These are phyloP conservation scores for Melaleuca alternifolia DNA, from an alignment of 345 rosid genomes.

Conservation along the genomic window DNA sequence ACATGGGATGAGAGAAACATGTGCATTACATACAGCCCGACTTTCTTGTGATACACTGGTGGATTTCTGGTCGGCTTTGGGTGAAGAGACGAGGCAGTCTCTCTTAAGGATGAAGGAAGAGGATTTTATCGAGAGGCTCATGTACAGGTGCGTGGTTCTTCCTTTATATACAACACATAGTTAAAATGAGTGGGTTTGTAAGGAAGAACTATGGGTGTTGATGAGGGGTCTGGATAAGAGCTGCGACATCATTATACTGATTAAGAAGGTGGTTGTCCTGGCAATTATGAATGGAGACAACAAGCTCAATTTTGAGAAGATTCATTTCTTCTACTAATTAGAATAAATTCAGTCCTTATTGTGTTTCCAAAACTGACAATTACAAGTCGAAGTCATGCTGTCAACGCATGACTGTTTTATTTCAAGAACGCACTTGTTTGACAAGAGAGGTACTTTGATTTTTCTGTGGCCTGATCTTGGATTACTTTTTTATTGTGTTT, in stretches of 20 bases:
- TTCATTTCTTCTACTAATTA: background rate
- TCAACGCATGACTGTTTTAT: background rate
- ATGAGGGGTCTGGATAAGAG: background rate
- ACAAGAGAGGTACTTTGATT: background rate
- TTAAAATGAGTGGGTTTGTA: conserved; percentile 1
- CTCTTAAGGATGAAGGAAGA: conserved; percentile 97
- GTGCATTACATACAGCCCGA: conserved; percentile 89
- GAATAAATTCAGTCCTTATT: background rate
- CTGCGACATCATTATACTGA: background rate
- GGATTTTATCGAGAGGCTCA: conserved; percentile 90
- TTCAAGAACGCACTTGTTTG: background rate
- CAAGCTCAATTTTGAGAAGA: background rate
- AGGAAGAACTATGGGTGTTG: background rate
- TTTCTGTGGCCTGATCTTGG: background rate
- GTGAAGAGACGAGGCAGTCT: conserved; percentile 75
- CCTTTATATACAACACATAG: conserved; percentile 5
- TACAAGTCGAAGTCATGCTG: background rate
- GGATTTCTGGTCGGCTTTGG: conserved; percentile 91
- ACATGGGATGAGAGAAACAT: conserved; percentile 88
- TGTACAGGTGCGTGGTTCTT: conserved; percentile 59
- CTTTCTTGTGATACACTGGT: conserved; percentile 87
- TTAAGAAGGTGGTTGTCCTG: background rate
- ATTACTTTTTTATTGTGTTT: background rate
- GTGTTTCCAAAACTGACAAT: background rate
- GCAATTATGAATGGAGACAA: background rate